Evolutionary conservation across 1,139 yeast species (phyloP).

Genomic region (Geotrichum restrictum): DNA sequence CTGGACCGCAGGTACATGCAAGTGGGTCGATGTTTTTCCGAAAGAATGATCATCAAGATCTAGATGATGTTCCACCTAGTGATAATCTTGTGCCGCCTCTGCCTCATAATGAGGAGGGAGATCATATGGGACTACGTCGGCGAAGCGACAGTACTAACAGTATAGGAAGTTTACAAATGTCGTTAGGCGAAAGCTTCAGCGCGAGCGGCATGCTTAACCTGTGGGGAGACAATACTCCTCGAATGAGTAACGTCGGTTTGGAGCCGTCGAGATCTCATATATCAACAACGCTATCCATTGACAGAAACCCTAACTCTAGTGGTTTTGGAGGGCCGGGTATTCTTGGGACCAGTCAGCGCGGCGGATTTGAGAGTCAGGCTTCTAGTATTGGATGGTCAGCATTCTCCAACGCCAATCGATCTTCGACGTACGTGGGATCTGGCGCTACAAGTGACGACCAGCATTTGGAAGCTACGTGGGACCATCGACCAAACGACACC

Average conservation of each 20-base stretch:
- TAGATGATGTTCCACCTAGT: not conserved
- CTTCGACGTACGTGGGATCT: not conserved
- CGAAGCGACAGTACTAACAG: slow-evolving; percentile 20
- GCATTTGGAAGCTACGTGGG: slow-evolving; percentile 18
- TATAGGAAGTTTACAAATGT: slow-evolving; percentile 16
- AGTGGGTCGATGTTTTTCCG: slow-evolving; percentile 11
- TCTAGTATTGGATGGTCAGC: slow-evolving; percentile 15
- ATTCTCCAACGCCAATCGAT: slow-evolving; percentile 9
- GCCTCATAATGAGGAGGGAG: not conserved
- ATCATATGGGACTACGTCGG: slow-evolving; percentile 5
- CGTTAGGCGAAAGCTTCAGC: slow-evolving; percentile 20
- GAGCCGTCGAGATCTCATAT: slow-evolving; percentile 18
- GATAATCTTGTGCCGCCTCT: slow-evolving; percentile 4
- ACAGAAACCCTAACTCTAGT: slow-evolving; percentile 11
- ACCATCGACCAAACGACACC: slow-evolving; percentile 17
- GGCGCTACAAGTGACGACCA: slow-evolving; percentile 1
- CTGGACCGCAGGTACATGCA: slow-evolving; percentile 6
- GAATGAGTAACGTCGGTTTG: not conserved
- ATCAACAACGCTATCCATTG: slow-evolving; percentile 14
- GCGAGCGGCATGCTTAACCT: slow-evolving; percentile 15
- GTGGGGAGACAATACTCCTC: slow-evolving; percentile 12
- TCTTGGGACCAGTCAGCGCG: slow-evolving; percentile 10
- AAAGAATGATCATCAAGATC: not conserved
- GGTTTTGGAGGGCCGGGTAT: slow-evolving; percentile 2
- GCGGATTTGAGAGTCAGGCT: slow-evolving; percentile 16